A percentile compares a stretch with the other conserved stretches of the same genome.
phyloP scores from a whole-genome alignment of 2,329 filamentous ascomycete species.

The Colletotrichum lindemuthianum region DNA sequence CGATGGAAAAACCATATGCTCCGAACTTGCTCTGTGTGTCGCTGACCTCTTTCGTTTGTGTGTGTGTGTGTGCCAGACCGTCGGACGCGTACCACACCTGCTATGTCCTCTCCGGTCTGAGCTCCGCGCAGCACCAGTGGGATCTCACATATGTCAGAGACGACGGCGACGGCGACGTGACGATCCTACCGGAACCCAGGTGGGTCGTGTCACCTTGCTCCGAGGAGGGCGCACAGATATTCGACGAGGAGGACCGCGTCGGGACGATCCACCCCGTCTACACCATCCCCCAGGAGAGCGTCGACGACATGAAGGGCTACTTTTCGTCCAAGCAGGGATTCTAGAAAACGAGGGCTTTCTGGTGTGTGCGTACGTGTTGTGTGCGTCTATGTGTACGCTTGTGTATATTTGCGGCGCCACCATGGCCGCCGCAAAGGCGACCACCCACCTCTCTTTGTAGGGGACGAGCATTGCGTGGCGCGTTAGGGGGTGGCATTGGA shows the following conservation, averaged over 20 bases:
- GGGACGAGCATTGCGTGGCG: background rate
- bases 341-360: conserved; percentile 42
- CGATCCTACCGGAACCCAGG: conserved; percentile 49
- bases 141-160: conserved; percentile 48
- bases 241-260: conserved; percentile 77
- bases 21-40: background rate
- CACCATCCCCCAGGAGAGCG: conserved; percentile 78
- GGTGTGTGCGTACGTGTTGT: too few relatives aligned
- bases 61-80: conserved; percentile 55
- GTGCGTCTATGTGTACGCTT: too few relatives aligned
- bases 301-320: conserved; percentile 72
- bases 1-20: background rate
- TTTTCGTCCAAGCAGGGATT: conserved; percentile 70
- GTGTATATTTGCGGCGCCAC: background rate
- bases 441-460: conserved; percentile 21
- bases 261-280: conserved; percentile 83
- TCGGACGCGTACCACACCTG: conserved; percentile 93
- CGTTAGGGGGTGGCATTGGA: background rate
- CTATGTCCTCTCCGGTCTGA: conserved; percentile 89
- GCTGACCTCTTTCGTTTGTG: conserved; percentile 3
- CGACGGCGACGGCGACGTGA: conserved; percentile 37
- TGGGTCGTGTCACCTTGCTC: conserved; percentile 61
- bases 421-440: conserved; percentile 25
- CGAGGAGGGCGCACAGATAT: conserved; percentile 67
- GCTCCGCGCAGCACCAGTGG: conserved; percentile 80